A percentile compares a stretch with the other conserved stretches of the same genome.
Evolutionary conservation across 2,329 filamentous ascomycete genomes (phyloP).

Genomic region (Pseudogymnoascus sp.): DNA sequence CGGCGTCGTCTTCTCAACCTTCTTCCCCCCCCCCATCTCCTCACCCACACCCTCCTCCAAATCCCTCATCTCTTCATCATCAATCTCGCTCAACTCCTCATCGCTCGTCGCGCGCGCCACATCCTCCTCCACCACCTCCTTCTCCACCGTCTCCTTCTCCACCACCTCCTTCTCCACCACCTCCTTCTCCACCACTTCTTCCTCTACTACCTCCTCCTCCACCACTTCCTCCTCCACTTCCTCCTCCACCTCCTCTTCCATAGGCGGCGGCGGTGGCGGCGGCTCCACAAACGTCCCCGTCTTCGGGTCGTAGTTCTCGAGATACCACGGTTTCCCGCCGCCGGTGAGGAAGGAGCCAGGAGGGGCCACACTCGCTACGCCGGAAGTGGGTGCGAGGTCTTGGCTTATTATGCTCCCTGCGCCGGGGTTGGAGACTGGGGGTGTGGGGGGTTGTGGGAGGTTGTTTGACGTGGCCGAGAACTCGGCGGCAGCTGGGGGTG

Average conservation of each 20-base stretch:
- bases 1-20: not conserved
- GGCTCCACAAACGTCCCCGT: not conserved
- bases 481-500: slow-evolving; percentile 43
- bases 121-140: slow-evolving; percentile 67
- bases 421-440: slow-evolving; percentile 54
- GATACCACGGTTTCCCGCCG: slow-evolving; percentile 84
- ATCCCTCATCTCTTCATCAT: slow-evolving; percentile 80
- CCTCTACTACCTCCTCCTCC: not conserved
- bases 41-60: slow-evolving; percentile 36
- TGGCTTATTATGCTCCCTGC: slow-evolving; percentile 10
- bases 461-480: slow-evolving; percentile 28
- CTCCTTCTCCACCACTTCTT: not conserved
- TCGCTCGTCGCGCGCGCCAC: slow-evolving; percentile 61
- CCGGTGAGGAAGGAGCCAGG: slow-evolving; percentile 48
- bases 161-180: slow-evolving; percentile 72
- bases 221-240: not conserved
- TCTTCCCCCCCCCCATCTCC: slow-evolving; percentile 11
- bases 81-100: slow-evolving; percentile 84
- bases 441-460: slow-evolving; percentile 48
- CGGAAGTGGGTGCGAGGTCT: slow-evolving; percentile 17
- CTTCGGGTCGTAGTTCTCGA: slow-evolving; percentile 66
- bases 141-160: slow-evolving; percentile 71
- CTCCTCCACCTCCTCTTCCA: not conserved
- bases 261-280: not conserved
- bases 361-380: not conserved